These are phyloP conservation scores for Penicillium polonicum DNA, from an alignment of 2,329 filamentous ascomycete species.

Conservation along the genomic window DNA sequence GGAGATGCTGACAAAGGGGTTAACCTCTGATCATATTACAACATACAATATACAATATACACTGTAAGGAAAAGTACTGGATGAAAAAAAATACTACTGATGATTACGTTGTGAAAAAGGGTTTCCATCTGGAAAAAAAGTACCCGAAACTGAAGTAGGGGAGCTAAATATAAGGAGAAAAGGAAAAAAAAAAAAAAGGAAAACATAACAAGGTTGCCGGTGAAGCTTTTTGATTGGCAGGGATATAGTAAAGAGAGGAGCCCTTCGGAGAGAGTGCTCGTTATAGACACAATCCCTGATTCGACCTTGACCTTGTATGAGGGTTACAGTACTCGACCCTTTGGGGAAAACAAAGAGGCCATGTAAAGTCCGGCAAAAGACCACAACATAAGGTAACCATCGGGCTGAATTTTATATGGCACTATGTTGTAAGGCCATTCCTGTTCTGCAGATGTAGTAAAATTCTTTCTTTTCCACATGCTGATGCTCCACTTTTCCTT, in stretches of 20 bases:
- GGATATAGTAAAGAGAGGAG: conserved; percentile 4
- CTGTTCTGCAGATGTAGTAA: not conserved
- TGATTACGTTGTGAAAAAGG: not conserved
- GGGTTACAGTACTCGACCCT: conserved; percentile 3
- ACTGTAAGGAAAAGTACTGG: not conserved
- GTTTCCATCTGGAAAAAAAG: not conserved
- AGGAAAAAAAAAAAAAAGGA: not conserved
- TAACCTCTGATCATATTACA: not conserved
- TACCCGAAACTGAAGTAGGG: not conserved
- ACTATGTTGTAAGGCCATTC: not conserved
- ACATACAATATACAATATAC: too few species aligned
- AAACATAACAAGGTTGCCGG: not conserved
- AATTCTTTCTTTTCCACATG: not conserved
- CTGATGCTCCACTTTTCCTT: conserved; percentile 11
- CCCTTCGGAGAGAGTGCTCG: conserved; percentile 6
- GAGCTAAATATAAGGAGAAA: conserved; percentile 1
- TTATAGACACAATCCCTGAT: conserved; percentile 5
- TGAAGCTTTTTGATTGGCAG: conserved; percentile 6
- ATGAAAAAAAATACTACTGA: not conserved
- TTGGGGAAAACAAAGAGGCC: not conserved
- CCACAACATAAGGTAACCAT: not conserved
- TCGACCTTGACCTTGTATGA: conserved; percentile 1
- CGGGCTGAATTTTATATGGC: not conserved
- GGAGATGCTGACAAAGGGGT: conserved; percentile 1
- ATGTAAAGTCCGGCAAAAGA: not conserved